Conservation (phyloP, 2,329 filamentous ascomycete species). For the Ustulina deusta region DNA sequence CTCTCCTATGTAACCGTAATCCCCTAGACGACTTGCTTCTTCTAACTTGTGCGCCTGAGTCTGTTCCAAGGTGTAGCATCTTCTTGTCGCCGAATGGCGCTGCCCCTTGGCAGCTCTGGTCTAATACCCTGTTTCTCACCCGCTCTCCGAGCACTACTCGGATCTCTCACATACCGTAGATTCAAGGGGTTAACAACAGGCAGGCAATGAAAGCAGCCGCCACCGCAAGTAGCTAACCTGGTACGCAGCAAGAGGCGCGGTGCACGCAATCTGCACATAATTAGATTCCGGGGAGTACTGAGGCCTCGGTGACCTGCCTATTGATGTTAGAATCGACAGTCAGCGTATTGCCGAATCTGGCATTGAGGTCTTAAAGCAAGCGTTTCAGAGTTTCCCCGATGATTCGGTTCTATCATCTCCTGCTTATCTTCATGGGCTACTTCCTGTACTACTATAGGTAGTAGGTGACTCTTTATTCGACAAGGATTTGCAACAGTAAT, state of each 20-base stretch:
- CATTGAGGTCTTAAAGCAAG: slow-evolving; percentile 36
- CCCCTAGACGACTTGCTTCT: slow-evolving; percentile 13
- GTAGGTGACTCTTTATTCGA: slow-evolving; percentile 20
- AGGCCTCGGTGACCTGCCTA: slow-evolving; percentile 7
- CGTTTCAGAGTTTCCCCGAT: slow-evolving; percentile 45
- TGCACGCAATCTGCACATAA: slow-evolving; percentile 5
- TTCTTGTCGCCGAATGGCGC: neutral
- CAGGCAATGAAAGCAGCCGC: slow-evolving; percentile 20
- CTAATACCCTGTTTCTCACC: slow-evolving; percentile 7
- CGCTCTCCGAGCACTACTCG: slow-evolving; percentile 29
- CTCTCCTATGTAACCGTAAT: slow-evolving; percentile 2
- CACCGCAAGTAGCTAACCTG: neutral
- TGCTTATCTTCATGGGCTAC: slow-evolving; percentile 34
- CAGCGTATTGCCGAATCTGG: slow-evolving; percentile 41
- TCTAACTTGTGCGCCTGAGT: neutral
- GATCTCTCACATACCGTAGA: slow-evolving; percentile 18
- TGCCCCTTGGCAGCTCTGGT: slow-evolving; percentile 17
- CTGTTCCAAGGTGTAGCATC: slow-evolving; percentile 15
- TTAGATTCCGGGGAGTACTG: slow-evolving; percentile 10
- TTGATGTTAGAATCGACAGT: slow-evolving; percentile 39
- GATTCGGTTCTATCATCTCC: slow-evolving; percentile 25
- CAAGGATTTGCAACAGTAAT: slow-evolving; percentile 23
- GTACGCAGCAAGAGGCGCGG: slow-evolving; percentile 3
- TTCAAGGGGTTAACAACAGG: slow-evolving; percentile 29
- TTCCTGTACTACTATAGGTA: slow-evolving; percentile 15